Conservation (phyloP, 192 early-diverging fungal species). For the Lunasporangiospora selenospora region DNA sequence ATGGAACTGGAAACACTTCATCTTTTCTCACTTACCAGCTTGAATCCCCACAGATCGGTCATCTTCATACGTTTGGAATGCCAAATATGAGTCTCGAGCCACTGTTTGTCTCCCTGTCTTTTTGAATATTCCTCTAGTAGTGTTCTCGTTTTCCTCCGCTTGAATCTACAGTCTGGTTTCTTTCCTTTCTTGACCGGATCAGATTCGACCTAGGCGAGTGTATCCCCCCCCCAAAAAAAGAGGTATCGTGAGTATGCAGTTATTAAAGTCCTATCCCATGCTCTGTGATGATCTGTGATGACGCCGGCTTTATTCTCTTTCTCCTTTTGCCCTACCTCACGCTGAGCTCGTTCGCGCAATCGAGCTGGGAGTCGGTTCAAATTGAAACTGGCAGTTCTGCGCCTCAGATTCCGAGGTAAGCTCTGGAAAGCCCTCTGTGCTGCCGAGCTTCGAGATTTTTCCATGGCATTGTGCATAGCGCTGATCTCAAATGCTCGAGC, state of each 20-base stretch:
- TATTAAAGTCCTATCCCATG: background rate
- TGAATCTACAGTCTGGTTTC: conserved; percentile 49
- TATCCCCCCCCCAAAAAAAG: conserved; percentile 8
- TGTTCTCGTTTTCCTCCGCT: conserved; percentile 50
- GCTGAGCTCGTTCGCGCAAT: conserved; percentile 75
- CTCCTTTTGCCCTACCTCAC: conserved; percentile 58
- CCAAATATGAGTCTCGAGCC: conserved; percentile 99
- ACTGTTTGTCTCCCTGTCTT: conserved; percentile 68
- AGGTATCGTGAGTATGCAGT: background rate
- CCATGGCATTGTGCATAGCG: conserved; percentile 81
- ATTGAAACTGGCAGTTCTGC: conserved; percentile 96
- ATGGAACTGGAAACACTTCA: conserved; percentile 22
- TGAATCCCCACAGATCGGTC: conserved; percentile 82
- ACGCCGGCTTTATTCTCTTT: background rate
- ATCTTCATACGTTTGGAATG: conserved; percentile 98
- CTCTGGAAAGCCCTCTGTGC: conserved; percentile 79
- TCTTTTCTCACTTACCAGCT: conserved; percentile 54
- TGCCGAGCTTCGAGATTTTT: conserved; percentile 61
- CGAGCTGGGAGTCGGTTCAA: conserved; percentile 88
- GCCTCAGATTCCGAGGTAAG: conserved; percentile 87
- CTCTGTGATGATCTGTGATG: background rate
- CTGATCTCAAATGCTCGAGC: conserved; percentile 88
- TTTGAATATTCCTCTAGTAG: conserved; percentile 56
- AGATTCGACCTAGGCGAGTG: conserved; percentile 24
- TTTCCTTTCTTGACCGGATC: conserved; percentile 52